A percentile compares a stretch with the other conserved stretches of the same genome.
Evolutionary conservation across 768 basidiomycete species (phyloP).

Genomic region (Gautieria morchelliformis): DNA sequence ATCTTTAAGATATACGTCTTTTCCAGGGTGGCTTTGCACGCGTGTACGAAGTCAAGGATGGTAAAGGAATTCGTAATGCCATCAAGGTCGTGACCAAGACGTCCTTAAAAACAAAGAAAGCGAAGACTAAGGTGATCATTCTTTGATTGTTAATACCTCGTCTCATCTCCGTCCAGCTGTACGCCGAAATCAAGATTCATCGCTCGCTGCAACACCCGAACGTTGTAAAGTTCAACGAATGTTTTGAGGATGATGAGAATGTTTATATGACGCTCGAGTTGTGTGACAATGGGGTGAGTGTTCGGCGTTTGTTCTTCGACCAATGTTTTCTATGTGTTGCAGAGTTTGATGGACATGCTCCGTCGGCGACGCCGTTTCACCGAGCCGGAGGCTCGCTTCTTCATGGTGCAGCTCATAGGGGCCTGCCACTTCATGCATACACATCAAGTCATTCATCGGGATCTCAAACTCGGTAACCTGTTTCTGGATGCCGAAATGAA

Average conservation of each 20-base stretch:
- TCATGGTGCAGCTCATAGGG: constrained; percentile 88
- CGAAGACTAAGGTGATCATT: constrained; percentile 78
- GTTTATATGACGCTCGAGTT: constrained; percentile 97
- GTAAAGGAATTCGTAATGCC: constrained; percentile 53
- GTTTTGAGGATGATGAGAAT: constrained; percentile 91
- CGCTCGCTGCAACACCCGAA: constrained; percentile 85
- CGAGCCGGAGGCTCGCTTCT: constrained; percentile 88
- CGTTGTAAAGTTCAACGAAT: constrained; percentile 85
- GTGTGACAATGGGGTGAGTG: constrained; percentile 62
- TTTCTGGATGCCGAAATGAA: constrained; percentile 91
- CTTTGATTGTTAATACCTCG: not conserved
- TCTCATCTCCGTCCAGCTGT: constrained; percentile 48
- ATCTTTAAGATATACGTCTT: not conserved
- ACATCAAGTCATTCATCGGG: constrained; percentile 94
- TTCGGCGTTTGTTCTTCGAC: not conserved
- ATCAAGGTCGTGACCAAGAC: constrained; percentile 94
- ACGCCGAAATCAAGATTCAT: constrained; percentile 98
- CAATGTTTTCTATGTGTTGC: not conserved
- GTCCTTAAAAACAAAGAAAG: constrained; percentile 90
- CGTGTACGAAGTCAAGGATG: constrained; percentile 89
- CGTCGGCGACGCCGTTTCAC: constrained; percentile 78
- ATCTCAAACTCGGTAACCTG: constrained; percentile 92
- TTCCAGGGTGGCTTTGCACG: constrained; percentile 84
- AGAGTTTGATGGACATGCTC: constrained; percentile 81
- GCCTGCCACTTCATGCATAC: constrained; percentile 97